Conservation (phyloP, 129 eudicot genomes). For the Scalesia atractyloides region DNA sequence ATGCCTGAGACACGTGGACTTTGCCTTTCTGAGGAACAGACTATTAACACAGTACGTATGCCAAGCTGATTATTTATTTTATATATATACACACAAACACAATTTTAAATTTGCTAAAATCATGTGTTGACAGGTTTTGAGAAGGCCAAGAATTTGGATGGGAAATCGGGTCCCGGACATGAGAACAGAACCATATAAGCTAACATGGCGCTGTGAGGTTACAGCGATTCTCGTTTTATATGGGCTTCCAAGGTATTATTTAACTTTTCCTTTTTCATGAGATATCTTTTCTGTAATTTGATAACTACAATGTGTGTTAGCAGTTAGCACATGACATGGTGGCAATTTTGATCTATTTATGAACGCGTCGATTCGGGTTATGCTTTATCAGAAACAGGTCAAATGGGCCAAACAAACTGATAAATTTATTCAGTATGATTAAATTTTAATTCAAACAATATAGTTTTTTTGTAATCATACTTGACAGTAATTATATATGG, state of each 20-base stretch:
- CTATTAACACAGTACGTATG: slow-evolving; percentile 72
- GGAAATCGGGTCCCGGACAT: slow-evolving; percentile 60
- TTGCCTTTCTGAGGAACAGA: slow-evolving; percentile 88
- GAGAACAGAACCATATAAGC: slow-evolving; percentile 77
- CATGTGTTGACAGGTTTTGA: slow-evolving; percentile 42
- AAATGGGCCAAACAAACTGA: not conserved
- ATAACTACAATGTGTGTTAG: not conserved
- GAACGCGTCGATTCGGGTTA: not conserved
- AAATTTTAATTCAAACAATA: not conserved
- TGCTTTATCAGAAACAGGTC: not conserved
- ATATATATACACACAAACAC: not conserved
- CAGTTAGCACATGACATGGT: not conserved
- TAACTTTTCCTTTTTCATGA: not conserved
- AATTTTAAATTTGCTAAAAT: not conserved
- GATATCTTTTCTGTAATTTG: not conserved
- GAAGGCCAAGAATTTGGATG: slow-evolving; percentile 61
- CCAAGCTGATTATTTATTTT: not conserved
- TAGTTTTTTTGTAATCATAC: not conserved
- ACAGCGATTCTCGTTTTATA: slow-evolving; percentile 84
- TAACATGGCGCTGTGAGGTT: slow-evolving; percentile 85
- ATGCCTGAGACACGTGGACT: slow-evolving; percentile 89
- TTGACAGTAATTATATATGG: slow-evolving; percentile 4
- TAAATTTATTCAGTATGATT: not conserved
- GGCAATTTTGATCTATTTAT: not conserved
- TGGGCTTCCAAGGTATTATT: slow-evolving; percentile 80